Evolutionary conservation across 768 basidiomycete species (phyloP).

Genomic region (Hericium alpestre): DNA sequence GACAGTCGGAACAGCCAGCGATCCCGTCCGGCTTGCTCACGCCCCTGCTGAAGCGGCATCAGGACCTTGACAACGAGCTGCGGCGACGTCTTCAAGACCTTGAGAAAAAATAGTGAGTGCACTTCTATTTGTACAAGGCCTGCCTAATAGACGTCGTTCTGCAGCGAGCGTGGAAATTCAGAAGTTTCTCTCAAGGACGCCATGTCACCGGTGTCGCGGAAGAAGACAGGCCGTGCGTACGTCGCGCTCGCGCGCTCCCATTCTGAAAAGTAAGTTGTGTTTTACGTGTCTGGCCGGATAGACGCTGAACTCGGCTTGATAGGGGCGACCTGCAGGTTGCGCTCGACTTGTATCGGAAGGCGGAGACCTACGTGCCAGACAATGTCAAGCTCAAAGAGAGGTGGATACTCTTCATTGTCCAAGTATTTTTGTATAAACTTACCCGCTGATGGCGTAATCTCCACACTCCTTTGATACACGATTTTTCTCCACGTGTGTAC

Average conservation of each 20-base stretch:
- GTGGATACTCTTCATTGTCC: constrained; percentile 66
- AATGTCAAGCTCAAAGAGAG: constrained; percentile 80
- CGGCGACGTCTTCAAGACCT: constrained; percentile 54
- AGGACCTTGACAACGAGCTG: constrained; percentile 60
- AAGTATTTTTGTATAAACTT: constrained; percentile 42
- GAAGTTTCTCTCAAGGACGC: constrained; percentile 51
- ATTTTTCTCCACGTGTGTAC: not conserved
- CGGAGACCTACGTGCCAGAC: constrained; percentile 75
- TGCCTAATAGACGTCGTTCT: not conserved
- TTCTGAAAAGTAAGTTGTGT: constrained; percentile 57
- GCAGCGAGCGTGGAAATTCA: constrained; percentile 51
- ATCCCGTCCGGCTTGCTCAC: constrained; percentile 45
- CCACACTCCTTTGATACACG: constrained; percentile 8
- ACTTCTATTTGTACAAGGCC: constrained; percentile 1
- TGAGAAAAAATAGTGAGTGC: constrained; percentile 60
- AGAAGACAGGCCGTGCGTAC: constrained; percentile 75
- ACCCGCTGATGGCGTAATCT: constrained; percentile 14
- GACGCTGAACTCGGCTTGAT: not conserved
- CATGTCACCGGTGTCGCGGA: constrained; percentile 63
- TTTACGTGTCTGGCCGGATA: not conserved
- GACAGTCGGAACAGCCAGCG: constrained; percentile 24
- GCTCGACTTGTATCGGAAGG: constrained; percentile 73
- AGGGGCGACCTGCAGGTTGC: constrained; percentile 78
- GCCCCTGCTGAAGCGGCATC: constrained; percentile 52
- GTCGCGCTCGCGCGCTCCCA: constrained; percentile 74